phyloP scores from a whole-genome alignment of 2,329 filamentous ascomycete species.

The Penicillium sp. region DNA sequence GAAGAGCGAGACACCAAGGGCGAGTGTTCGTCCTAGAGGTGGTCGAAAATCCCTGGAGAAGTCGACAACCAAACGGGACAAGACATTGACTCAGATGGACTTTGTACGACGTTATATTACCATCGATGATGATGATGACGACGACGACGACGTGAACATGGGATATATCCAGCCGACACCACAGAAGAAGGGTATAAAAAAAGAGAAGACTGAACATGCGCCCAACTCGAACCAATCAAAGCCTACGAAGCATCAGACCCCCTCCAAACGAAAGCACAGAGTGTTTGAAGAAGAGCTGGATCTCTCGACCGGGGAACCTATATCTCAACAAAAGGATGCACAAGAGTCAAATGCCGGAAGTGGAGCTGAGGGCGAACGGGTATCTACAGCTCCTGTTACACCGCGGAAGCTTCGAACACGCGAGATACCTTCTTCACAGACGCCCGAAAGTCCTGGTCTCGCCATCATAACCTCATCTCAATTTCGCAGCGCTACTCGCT shows the following conservation, averaged over 20 bases:
- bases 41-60: conserved; percentile 25
- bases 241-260: not conserved
- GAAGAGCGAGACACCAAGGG: conserved; percentile 22
- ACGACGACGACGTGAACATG: conserved; percentile 32
- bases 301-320: conserved; percentile 22
- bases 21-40: conserved; percentile 16
- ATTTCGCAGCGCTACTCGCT: conserved; percentile 28
- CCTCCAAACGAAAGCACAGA: conserved; percentile 15
- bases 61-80: conserved; percentile 28
- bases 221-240: not conserved
- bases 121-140: conserved; percentile 33
- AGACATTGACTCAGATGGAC: conserved; percentile 45
- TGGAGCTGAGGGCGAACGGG: not conserved
- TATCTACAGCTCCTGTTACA: conserved; percentile 25
- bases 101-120: conserved; percentile 39
- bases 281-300: conserved; percentile 18
- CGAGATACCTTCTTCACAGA: conserved; percentile 45
- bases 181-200: conserved; percentile 8
- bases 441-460: conserved; percentile 42
- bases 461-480: conserved; percentile 38
- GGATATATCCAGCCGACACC: conserved; percentile 31
- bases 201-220: not conserved
- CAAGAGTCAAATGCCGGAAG: conserved; percentile 1
- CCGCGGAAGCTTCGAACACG: conserved; percentile 32
- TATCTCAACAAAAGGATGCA: conserved; percentile 11